Percentiles rank a stretch among this genome's conserved stretches.
phyloP scores from a whole-genome alignment of 2,329 filamentous ascomycete genomes.

The Annulohypoxylon truncatum region DNA sequence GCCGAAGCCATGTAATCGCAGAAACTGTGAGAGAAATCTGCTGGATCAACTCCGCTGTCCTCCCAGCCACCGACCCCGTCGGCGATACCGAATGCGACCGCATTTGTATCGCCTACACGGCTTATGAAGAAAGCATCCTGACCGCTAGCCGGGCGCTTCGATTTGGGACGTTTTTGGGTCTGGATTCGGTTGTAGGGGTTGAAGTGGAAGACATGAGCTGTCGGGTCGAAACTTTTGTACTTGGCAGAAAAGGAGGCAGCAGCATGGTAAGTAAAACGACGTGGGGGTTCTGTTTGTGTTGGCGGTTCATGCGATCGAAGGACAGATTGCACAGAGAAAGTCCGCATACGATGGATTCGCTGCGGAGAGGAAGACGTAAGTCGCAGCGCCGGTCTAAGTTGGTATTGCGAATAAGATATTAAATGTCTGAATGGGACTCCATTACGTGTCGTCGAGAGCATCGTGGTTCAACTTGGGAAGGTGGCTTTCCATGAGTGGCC shows the following conservation, averaged over 20 bases:
- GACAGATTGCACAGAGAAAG: conserved; percentile 43
- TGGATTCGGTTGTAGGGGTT: conserved; percentile 71
- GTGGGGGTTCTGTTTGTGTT: conserved; percentile 37
- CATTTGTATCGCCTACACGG: conserved; percentile 76
- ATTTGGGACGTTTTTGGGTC: conserved; percentile 64
- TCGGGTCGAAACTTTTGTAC: conserved; percentile 73
- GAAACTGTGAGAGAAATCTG: conserved; percentile 92
- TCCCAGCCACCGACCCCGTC: conserved; percentile 97
- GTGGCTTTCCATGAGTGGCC: conserved; percentile 37
- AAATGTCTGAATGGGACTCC: conserved; percentile 39
- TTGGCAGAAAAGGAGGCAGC: conserved; percentile 82
- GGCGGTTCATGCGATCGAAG: conserved; percentile 42
- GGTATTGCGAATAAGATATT: conserved; percentile 38
- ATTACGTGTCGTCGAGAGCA: conserved; percentile 44
- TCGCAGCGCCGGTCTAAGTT: conserved; percentile 27
- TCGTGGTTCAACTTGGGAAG: conserved; percentile 40
- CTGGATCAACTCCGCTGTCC: conserved; percentile 91
- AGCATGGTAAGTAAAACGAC: conserved; percentile 72
- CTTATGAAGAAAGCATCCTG: conserved; percentile 97
- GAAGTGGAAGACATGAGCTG: conserved; percentile 78
- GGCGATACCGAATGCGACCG: conserved; percentile 87
- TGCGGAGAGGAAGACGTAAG: conserved; percentile 19
- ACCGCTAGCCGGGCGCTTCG: conserved; percentile 78
- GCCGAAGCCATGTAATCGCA: conserved; percentile 92
- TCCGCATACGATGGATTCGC: conserved; percentile 29